These are phyloP conservation scores for Kitagawia praeruptora DNA, from an alignment of 129 eudicot genomes.

Conservation along the genomic window DNA sequence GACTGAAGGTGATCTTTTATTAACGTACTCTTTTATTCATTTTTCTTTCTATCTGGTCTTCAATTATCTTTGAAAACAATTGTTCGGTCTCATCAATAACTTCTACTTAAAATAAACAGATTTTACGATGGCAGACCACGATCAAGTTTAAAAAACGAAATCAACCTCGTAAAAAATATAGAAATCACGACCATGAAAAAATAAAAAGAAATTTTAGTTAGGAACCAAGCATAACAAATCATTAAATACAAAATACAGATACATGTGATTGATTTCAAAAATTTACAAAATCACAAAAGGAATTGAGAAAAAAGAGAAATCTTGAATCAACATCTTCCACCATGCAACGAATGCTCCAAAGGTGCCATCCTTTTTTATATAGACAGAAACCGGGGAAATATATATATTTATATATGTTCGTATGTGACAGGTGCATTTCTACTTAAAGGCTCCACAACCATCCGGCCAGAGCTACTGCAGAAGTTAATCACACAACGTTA, in stretches of 20 bases:
- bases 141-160: no score
- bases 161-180: no score
- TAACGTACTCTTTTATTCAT: no score
- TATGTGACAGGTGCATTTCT: neutral
- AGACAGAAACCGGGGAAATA: neutral
- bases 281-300: neutral
- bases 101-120: neutral
- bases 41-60: no score
- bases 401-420: neutral
- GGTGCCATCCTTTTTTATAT: neutral
- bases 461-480: neutral
- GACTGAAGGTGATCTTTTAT: no score
- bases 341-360: neutral
- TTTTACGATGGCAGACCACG: neutral
- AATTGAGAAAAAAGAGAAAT: neutral
- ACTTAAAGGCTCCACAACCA: neutral
- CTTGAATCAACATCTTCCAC: conserved; percentile 3
- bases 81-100: no score
- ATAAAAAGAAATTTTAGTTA: neutral
- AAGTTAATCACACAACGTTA: neutral
- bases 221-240: neutral
- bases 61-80: no score
- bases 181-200: neutral
- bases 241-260: neutral
- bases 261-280: neutral